A percentile compares a stretch with the other conserved stretches of the same genome.
These are phyloP conservation scores for Spinacia oleracea DNA, from an alignment of 179 eudicot genomes.

Conservation along the genomic window DNA sequence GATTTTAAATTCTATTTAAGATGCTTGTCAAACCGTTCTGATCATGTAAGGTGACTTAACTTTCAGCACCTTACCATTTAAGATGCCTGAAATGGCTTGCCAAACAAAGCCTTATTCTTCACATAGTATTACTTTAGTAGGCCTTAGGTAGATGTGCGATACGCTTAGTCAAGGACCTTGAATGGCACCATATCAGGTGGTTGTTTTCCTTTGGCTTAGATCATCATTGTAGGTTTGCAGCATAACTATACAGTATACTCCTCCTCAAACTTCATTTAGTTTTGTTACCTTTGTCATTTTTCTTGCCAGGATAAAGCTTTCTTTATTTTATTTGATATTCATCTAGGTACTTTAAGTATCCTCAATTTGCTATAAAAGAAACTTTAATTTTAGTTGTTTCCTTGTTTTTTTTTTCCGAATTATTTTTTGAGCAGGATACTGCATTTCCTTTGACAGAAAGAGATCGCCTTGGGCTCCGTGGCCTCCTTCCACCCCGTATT, in stretches of 20 bases:
- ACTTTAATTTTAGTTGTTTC: conserved; percentile 2
- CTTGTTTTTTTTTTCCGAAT: background rate
- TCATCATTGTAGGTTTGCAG: background rate
- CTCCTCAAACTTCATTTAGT: background rate
- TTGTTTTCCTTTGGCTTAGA: background rate
- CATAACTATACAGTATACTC: too few species aligned
- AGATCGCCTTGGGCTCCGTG: conserved; percentile 97
- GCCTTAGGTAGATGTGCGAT: background rate
- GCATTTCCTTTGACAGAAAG: conserved; percentile 94
- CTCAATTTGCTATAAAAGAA: background rate
- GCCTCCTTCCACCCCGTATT: conserved; percentile 94
- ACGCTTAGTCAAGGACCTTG: background rate
- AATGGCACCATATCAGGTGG: background rate
- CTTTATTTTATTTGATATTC: background rate
- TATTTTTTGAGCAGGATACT: conserved; percentile 64
- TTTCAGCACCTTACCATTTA: too few species aligned
- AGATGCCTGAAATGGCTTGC: too few species aligned
- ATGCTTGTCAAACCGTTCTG: too few species aligned
- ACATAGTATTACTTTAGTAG: background rate
- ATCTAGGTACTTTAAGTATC: background rate
- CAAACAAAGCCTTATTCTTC: too few species aligned
- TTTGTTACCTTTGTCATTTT: background rate
- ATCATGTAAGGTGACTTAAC: too few species aligned
- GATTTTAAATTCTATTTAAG: too few species aligned
- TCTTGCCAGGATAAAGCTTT: background rate